Base-by-base conservation (phyloP, 371 early-diverging fungal species). In the Lichtheimia ramosa region DNA sequence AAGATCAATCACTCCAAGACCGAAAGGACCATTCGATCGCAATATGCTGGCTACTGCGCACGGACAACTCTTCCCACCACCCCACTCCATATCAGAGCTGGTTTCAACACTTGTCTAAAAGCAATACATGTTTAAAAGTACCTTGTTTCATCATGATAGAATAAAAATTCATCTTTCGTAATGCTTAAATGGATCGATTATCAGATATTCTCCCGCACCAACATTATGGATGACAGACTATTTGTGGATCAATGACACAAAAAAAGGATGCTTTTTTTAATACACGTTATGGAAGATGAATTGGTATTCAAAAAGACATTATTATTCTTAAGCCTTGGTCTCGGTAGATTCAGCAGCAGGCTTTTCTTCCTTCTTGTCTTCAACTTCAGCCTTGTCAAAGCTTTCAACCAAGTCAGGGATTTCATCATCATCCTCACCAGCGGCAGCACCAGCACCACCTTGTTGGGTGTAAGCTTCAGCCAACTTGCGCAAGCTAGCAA, bases 401-500 rank as follows among this genome's bases (percentile, higher is more conserved):
- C 72, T 75, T 65, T 85, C 86, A 43, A 89, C 87, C 61, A 92
- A 81, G 41, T 90, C 90, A 48, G 92, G 92, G 66, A 92, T 87
- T 60, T 90, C 89, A 61, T 91, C 90, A 64, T 84, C 83, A 42
- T 83, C 80, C 10, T 79, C 83, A 46, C 59, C 77, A 61, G 58
- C 77, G 59, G 58, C 72, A 51, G 75, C 78, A 51, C 71, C 81
- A 54, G 79, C 72, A 61, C 68, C 84, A 56, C 83, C 81, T 61
- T 74, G 69, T 60, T 75, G 66, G 74, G 92, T 91, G 88, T 88
- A 89, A 61, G 87, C 80, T 77, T 93, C 93, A 61, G 95, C 92
- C 48, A 96, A 81, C 79, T 89, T 90, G 69, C 93, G 89, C 69
- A 97, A 89, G 71, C 83, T 85, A 70, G 87, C 87, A 69, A 96